phyloP scores from a whole-genome alignment of 164 flowering plant species.

The Vitis cinerea region DNA sequence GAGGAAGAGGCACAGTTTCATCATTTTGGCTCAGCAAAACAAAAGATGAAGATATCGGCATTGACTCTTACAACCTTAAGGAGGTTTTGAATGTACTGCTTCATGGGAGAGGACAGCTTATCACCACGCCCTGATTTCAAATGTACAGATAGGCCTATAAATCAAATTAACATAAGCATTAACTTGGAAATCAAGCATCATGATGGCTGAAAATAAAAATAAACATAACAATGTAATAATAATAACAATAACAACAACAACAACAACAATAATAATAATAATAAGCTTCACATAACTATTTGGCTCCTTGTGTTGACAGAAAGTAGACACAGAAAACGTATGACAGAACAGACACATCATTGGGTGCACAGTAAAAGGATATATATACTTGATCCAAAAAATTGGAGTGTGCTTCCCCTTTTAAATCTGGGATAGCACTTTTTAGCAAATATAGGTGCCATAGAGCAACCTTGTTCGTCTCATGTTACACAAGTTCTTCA shows the following conservation, averaged over 20 bases:
- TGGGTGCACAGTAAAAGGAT: too few relatives aligned
- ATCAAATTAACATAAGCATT: background rate
- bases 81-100: slow-evolving; percentile 65
- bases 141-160: slow-evolving; percentile 53
- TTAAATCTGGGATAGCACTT: too few relatives aligned
- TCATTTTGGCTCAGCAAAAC: background rate
- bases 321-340: too few relatives aligned
- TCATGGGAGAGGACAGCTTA: slow-evolving; percentile 52
- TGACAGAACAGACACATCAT: too few relatives aligned
- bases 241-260: background rate
- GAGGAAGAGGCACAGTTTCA: background rate
- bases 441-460: too few relatives aligned
- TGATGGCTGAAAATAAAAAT: background rate
- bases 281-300: too few relatives aligned
- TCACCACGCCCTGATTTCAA: slow-evolving; percentile 76
- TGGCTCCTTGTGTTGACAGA: too few relatives aligned
- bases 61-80: slow-evolving; percentile 53
- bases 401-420: too few relatives aligned
- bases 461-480: too few relatives aligned
- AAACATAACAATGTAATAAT: background rate
- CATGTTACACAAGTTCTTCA: too few relatives aligned
- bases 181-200: background rate
- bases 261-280: too few relatives aligned
- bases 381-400: too few relatives aligned
- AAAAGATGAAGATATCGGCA: background rate